Evolutionary conservation across 108 stramenopile genomes (phyloP), one percentile per base, ranked within the genome.

Genomic region (Bacterosira constricta): DNA sequence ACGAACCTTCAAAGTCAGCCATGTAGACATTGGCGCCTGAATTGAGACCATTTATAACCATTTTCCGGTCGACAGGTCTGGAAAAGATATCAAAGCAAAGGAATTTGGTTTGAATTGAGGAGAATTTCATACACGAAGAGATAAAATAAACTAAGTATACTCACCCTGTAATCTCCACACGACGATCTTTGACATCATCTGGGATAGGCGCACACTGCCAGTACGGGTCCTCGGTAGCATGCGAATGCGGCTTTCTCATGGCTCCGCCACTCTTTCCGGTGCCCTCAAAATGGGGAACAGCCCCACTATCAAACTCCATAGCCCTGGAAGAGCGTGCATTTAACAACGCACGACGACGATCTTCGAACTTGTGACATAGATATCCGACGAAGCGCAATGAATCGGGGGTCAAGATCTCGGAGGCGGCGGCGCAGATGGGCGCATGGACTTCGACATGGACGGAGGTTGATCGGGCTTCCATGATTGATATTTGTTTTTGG

Each of bases 41-140:
- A 80, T 97, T 97, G 64, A 97, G 77, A 0, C 94, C 97, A 80
- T 97, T 97, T 74, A 96, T 96, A 17, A 97, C 92, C 97, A 97
- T 97, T 80, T 96, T 96, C 2, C 91, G 85, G 64, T 77, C 81
- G 1, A 82, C 76, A 38, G 73, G 79, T 23, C 73, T 75, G 21
- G 1, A 52, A 37, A n/a, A 29, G 26, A 9, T 13, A 25, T n/a
- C 0, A 35, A 60, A 21, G 2, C 38, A 69, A 11, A 18, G 32
- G 32, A 39, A 26, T 0, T 30, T 55, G 17, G 32, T 34, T 38
- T 4, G 30, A 54, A 13, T 35, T 3, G 31, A 69, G 27, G 21
- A 23, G 0, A 34, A 41, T n/a, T 15, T 26, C 32, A 25, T 6
- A 39, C 13, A 37, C 7, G 4, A 8, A 59, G 11, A 54, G 15